These are phyloP conservation scores for Calvatia gigantea DNA, from an alignment of 768 basidiomycete genomes.

Conservation along the genomic window DNA sequence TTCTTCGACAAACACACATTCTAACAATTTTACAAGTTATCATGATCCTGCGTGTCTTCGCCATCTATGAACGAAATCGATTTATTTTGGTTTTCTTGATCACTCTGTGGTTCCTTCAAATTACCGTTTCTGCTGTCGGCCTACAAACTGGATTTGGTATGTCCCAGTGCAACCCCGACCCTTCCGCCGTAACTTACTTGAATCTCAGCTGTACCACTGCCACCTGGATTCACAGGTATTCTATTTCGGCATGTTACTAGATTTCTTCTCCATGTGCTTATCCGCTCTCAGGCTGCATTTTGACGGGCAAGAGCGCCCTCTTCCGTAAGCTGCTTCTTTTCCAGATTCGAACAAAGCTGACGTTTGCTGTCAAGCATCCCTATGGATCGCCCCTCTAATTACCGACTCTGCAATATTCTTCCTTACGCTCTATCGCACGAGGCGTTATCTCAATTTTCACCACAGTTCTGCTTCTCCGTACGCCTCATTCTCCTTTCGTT, in stretches of 20 bases:
- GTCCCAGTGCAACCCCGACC: not conserved
- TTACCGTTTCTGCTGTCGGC: conserved; percentile 21
- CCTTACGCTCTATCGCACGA: conserved; percentile 17
- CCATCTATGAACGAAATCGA: conserved; percentile 22
- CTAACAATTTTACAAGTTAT: conserved; percentile 18
- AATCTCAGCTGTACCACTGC: conserved; percentile 21
- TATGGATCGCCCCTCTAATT: conserved; percentile 24
- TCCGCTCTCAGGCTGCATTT: conserved; percentile 22
- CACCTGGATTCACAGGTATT: conserved; percentile 21
- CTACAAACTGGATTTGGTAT: conserved; percentile 23
- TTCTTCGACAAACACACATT: not conserved
- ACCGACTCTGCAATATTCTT: conserved; percentile 19
- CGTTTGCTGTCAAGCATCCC: conserved; percentile 16
- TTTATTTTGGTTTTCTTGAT: conserved; percentile 19
- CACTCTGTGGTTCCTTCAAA: conserved; percentile 22
- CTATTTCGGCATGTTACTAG: not conserved
- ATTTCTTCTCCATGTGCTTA: too few species aligned
- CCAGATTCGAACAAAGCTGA: too few species aligned
- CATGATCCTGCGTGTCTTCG: conserved; percentile 30
- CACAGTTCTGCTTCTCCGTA: not conserved
- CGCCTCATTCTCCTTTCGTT: not conserved
- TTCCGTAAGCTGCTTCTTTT: conserved; percentile 19
- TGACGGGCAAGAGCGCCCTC: conserved; percentile 18
- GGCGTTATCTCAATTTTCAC: conserved; percentile 9
- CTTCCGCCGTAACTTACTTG: not conserved